Base-by-base conservation (phyloP, 164 flowering plant genomes). In the Nelumbo lutea region DNA sequence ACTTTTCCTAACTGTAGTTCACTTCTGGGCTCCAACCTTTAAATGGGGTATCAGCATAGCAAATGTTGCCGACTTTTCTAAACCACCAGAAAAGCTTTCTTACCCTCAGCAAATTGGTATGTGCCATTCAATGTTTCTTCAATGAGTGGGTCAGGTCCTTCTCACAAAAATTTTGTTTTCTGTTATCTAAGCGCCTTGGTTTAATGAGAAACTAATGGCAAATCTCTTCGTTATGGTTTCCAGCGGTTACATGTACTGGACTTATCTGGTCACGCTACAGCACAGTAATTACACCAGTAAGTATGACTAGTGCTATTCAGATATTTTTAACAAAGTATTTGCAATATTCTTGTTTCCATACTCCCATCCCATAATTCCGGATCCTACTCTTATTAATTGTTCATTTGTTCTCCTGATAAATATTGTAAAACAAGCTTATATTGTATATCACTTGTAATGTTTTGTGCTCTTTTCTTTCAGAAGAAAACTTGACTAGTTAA, bases 1-100 rank as follows among this genome's bases (percentile, higher is more conserved):
- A 61, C 44, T 72, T 52, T 66, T 70, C 13, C 9, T 71, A 6
- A 58, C 62, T 79, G 77, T 87, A 91, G 97, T 91, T 88, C 94
- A 89, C 76, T 91, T 89, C 72, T 91, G 97, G 97, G 97, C 92
- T 11, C 94, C 97, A 42, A 87, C 94, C 46, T 89, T 89, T 67
- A 91, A 91, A 75, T 89, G 97, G 97, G 92, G 92, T 48, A 84
- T 91, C 74, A 91, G 87, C 79, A 84, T 89, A 59, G 97, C 97
- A 5, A 91, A 91, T 62, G 66, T 87, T 73, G 91, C 89, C 1
- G 91, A 89, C 74, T 87, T 87, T 73, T 6, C 87, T 48, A 86
- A 87, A 72, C 95, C 95, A 66, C 86, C 89, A 8, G 90, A 88
- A 64, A 83, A 84, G 14, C 74, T 88, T 42, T 88, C 93, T 0